Evolutionary conservation across 352 stramenopile genomes (phyloP), one percentile per base, ranked within the genome.

Genomic region (Globisporangium megalacanthum): DNA sequence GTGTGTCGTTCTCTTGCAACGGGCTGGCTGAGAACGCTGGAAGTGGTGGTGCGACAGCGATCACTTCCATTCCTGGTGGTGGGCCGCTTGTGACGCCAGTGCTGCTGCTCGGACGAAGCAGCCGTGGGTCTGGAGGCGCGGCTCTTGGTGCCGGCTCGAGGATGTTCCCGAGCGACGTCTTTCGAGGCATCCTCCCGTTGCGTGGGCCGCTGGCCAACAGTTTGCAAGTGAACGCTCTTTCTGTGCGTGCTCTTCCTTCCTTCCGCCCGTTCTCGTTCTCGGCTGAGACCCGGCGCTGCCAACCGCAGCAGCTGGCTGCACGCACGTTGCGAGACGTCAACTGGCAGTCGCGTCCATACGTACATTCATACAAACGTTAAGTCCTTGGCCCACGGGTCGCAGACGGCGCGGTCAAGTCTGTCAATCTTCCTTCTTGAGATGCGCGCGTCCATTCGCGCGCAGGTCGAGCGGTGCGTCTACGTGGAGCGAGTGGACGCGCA

Each of bases 391-490:
- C 25, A 29, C 45, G 19, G 8, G 22, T 46, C 49, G 33, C 25
- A 45, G 31, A 9, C n/a, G 4, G 3, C n/a, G 17, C 5, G 10
- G 35, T n/a, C 22, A 10, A 37, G 35, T 15, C 17, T 49, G 44
- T 49, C 20, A 35, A 49, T 19, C 19, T 15, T 56, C 10, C 9
- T 1, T 36, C 25, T 15, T n/a, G 25, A n/a, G 19, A 49, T 52
- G 35, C 36, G 15, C 14, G 52, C 60, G n/a, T 69, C 59, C 29
- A 59, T 86, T 29, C 58, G 49, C 14, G 64, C 70, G 10, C 64
- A 75, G 31, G 69, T 81, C 15, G 64, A 69, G 51, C 56, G 83
- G n/a, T 86, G 67, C 52, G 60, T 66, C 50, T 75, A 83, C 45
- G 72, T 78, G 13, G 56, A 77, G 51, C 60, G 58, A 19, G 15